Base-by-base conservation (phyloP, 495 filamentous ascomycete species). In the Neurospora hispaniola region DNA sequence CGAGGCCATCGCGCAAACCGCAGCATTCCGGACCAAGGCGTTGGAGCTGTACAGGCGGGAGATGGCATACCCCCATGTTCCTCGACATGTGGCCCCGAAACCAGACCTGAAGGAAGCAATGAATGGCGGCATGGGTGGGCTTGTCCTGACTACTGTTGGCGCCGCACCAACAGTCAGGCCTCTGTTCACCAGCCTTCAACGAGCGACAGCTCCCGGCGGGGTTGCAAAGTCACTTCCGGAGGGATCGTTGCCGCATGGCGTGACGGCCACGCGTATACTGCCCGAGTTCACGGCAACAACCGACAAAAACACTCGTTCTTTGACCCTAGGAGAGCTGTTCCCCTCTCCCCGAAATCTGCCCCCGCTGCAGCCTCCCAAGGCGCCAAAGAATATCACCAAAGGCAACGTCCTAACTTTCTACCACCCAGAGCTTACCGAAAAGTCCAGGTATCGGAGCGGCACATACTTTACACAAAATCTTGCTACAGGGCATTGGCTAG, bases 251-350 rank as follows among this genome's bases (percentile, higher is more conserved):
- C 94, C 94, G 2, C 91, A 89, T 72, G 92, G 92, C 40, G 90
- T 97, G 41, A 87, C 85, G 10, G 85, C 88, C 11, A 93, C 91
- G 16, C 89, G 90, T 73, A 86, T 95, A 18, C 78, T 90, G 70
- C 90, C 93, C 9, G 76, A 79, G 10, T 74, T 76, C 20, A 62
- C 76, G 9, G 73, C 77, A 4, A 71, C 79, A 35, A 70, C 78
- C 20, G 84, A 85, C 7, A 85, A 84, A 76, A 80, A 75, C 38
- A 86, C 86, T 48, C 88, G 85, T 46, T 75, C 80, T 0, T 85
- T 86, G 41, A 96, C 93, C 1, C 85, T 98, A 40, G 92, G 92
- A 20, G 92, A 97, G 69, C 81, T 94, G 3, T 98, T 97, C 81
- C 86, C 90, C 7, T 88, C 93, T 27, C 91, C 93, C 8, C 75